Conservation (phyloP, 1,139 yeast genomes). For the Candida tropicalis region DNA sequence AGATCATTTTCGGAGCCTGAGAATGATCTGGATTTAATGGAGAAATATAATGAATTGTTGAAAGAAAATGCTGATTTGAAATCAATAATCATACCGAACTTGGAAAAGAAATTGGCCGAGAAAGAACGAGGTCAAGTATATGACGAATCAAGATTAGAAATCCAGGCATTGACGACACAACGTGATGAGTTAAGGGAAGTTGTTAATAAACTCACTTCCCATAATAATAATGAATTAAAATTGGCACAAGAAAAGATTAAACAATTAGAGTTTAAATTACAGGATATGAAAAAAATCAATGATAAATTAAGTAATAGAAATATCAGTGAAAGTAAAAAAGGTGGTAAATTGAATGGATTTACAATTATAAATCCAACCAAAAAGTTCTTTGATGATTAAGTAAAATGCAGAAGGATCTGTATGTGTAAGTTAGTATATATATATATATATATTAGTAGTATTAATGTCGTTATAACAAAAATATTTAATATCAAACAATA, state of each 20-base stretch:
- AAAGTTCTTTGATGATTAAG: conserved; percentile 29
- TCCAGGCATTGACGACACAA: conserved; percentile 48
- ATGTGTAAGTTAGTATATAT: conserved; percentile 3
- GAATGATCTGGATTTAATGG: conserved; percentile 28
- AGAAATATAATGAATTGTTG: conserved; percentile 41
- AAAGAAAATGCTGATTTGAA: conserved; percentile 48
- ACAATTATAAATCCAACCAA: conserved; percentile 43
- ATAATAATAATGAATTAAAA: conserved; percentile 40
- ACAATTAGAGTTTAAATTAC: conserved; percentile 40
- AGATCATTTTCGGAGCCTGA: conserved; percentile 11
- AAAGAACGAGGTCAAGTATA: conserved; percentile 14
- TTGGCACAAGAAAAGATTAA: conserved; percentile 47
- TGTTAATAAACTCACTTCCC: conserved; percentile 37
- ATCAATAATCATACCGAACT: conserved; percentile 41
- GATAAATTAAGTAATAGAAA: conserved; percentile 32
- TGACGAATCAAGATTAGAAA: conserved; percentile 21
- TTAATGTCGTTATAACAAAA: conserved; percentile 6
- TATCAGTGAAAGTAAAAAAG: conserved; percentile 16
- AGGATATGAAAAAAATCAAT: conserved; percentile 36
- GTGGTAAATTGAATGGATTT: conserved; percentile 48
- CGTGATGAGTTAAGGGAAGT: conserved; percentile 64
- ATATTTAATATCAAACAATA: background rate
- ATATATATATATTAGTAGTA: background rate
- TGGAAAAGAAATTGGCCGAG: conserved; percentile 29
- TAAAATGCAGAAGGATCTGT: no score